Percentiles rank a stretch among this genome's conserved stretches.
Evolutionary conservation across 1,284 basidiomycete species (phyloP).

Genomic region (Ceratobasidium sp.): DNA sequence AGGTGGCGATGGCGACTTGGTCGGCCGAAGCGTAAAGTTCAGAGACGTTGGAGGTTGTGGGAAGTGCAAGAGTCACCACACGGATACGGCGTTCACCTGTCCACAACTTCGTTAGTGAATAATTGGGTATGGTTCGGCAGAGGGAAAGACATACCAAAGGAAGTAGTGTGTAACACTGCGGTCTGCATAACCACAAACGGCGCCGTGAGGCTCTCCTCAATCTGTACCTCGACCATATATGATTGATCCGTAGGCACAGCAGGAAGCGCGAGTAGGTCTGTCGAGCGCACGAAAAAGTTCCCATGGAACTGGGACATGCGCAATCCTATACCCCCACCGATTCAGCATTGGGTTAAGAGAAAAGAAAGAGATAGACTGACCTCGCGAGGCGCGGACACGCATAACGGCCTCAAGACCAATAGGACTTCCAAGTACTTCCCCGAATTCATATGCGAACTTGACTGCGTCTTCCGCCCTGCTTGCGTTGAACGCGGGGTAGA

Average conservation of each 20-base stretch:
- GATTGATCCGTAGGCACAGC: slow-evolving; percentile 98
- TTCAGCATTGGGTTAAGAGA: background rate
- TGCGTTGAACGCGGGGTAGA: slow-evolving; percentile 98
- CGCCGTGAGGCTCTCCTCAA: slow-evolving; percentile 93
- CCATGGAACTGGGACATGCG: slow-evolving; percentile 99
- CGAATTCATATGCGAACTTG: slow-evolving; percentile 98
- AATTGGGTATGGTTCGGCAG: background rate
- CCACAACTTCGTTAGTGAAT: background rate
- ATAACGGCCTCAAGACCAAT: slow-evolving; percentile 98
- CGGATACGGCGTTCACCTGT: slow-evolving; percentile 94
- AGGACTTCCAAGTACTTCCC: slow-evolving; percentile 90
- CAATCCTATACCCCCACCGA: slow-evolving; percentile 68
- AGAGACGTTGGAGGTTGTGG: slow-evolving; percentile 91
- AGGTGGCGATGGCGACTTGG: slow-evolving; percentile 89
- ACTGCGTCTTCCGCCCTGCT: slow-evolving; percentile 92
- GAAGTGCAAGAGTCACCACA: slow-evolving; percentile 92
- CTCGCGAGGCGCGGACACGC: slow-evolving; percentile 94
- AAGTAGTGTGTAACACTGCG: slow-evolving; percentile 96
- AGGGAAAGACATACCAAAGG: slow-evolving; percentile 70
- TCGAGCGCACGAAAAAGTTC: slow-evolving; percentile 99
- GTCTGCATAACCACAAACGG: slow-evolving; percentile 97
- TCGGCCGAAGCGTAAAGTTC: slow-evolving; percentile 97
- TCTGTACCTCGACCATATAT: slow-evolving; percentile 96
- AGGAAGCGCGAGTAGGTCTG: slow-evolving; percentile 95
- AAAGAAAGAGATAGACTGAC: slow-evolving; percentile 57